Evolutionary conservation across 495 filamentous ascomycete species (phyloP).

Genomic region (Penicillium lagena): DNA sequence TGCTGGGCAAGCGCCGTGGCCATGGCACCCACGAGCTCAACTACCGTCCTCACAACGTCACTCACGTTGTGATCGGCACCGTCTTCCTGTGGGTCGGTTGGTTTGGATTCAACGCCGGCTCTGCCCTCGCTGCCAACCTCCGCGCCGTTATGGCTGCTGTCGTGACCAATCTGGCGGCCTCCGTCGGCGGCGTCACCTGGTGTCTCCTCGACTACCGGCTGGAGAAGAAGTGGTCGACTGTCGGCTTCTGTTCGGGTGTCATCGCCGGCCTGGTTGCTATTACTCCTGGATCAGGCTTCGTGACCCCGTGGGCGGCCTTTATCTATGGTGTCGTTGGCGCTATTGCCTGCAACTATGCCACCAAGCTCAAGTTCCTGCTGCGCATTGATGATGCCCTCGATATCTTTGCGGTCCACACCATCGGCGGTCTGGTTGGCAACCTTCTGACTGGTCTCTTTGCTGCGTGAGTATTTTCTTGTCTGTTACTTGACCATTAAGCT

Average conservation of each 20-base stretch:
- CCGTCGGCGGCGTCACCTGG: constrained; percentile 87
- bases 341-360: constrained; percentile 85
- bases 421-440: constrained; percentile 88
- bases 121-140: constrained; percentile 82
- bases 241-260: constrained; percentile 93
- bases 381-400: constrained; percentile 86
- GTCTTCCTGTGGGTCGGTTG: constrained; percentile 99
- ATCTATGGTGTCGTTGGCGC: constrained; percentile 83
- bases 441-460: constrained; percentile 88
- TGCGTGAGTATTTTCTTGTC: constrained; percentile 47
- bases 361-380: constrained; percentile 89
- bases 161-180: constrained; percentile 50
- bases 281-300: constrained; percentile 84
- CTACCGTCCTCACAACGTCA: constrained; percentile 97
- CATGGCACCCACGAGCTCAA: constrained; percentile 86
- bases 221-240: constrained; percentile 93
- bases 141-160: constrained; percentile 60
- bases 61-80: constrained; percentile 92
- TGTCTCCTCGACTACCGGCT: constrained; percentile 90
- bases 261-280: constrained; percentile 90
- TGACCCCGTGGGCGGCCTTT: constrained; percentile 90
- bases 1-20: constrained; percentile 77
- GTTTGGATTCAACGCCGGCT: constrained; percentile 98
- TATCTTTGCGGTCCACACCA: constrained; percentile 87
- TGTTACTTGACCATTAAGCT: neutral